A percentile compares a stretch with the other conserved stretches of the same genome.
Conservation (phyloP, 1,284 basidiomycete genomes). For the Phylloboletellus chloephorus region DNA sequence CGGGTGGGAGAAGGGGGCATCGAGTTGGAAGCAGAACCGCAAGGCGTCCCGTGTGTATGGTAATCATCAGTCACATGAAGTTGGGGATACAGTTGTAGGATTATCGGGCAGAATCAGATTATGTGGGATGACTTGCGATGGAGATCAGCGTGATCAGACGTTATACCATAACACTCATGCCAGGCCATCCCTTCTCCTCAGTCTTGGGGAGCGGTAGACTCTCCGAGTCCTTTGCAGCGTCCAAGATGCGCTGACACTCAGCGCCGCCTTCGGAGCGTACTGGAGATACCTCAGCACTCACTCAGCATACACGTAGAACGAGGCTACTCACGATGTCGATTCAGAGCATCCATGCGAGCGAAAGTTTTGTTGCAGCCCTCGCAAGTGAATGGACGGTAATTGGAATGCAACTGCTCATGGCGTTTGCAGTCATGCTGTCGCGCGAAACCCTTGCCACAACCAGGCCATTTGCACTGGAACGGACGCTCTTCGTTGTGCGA, state of each 20-base stretch:
- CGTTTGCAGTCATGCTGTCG: slow-evolving; percentile 80
- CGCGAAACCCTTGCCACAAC: slow-evolving; percentile 80
- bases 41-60: slow-evolving; percentile 26
- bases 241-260: slow-evolving; percentile 43
- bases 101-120: slow-evolving; percentile 20
- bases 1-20: slow-evolving; percentile 5
- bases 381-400: slow-evolving; percentile 70
- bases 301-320: background rate
- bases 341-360: slow-evolving; percentile 74
- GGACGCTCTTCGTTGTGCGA: slow-evolving; percentile 83
- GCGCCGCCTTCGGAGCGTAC: slow-evolving; percentile 55
- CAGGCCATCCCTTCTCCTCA: slow-evolving; percentile 25
- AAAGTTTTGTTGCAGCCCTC: slow-evolving; percentile 76
- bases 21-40: slow-evolving; percentile 21
- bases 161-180: slow-evolving; percentile 28
- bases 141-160: slow-evolving; percentile 9
- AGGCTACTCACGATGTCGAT: slow-evolving; percentile 60
- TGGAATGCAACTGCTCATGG: slow-evolving; percentile 75
- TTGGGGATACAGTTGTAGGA: slow-evolving; percentile 19
- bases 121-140: slow-evolving; percentile 15
- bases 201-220: slow-evolving; percentile 20
- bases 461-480: slow-evolving; percentile 81
- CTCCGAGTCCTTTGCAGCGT: slow-evolving; percentile 28
- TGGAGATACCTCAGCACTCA: slow-evolving; percentile 17
- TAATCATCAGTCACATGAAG: slow-evolving; percentile 15